Evolutionary conservation across 331 rosid genomes (phyloP).

Genomic region (Malus hybrid): DNA sequence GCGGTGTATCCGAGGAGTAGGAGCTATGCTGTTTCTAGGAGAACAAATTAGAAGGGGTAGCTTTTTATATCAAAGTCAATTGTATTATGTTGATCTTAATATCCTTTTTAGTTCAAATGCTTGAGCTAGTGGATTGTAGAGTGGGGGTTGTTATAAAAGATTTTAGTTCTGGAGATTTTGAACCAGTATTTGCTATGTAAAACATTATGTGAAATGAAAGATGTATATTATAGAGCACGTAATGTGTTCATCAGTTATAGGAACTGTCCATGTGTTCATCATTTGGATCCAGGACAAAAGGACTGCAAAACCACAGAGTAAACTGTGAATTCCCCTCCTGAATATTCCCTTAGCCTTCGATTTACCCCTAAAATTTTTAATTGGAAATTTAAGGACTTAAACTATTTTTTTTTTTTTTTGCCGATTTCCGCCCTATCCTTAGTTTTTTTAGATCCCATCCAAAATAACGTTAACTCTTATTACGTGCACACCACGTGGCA

Average conservation of each 20-base stretch:
- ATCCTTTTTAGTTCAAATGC: neutral
- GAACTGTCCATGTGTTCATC: neutral
- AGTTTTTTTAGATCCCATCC: no score
- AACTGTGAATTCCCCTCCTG: no score
- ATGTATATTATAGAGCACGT: neutral
- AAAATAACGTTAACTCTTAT: no score
- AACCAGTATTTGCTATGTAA: neutral
- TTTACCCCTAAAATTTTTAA: no score
- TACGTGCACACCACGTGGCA: no score
- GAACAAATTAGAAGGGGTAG: neutral
- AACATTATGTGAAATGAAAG: neutral
- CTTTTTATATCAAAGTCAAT: neutral
- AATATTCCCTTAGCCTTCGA: no score
- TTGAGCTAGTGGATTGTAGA: neutral
- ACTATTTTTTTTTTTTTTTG: no score
- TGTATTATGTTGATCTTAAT: neutral
- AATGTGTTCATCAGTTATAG: neutral
- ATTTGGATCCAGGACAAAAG: neutral
- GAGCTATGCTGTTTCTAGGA: constrained; percentile 31
- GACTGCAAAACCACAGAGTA: neutral
- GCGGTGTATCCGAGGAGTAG: constrained; percentile 31
- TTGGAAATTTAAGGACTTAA: no score
- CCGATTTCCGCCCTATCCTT: no score
- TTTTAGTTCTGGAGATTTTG: neutral
- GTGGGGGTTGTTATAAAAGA: neutral